Evolutionary conservation across 2,329 filamentous ascomycete genomes (phyloP), one percentile per base, ranked within the genome.

Genomic region (Fusarium mangiferae): DNA sequence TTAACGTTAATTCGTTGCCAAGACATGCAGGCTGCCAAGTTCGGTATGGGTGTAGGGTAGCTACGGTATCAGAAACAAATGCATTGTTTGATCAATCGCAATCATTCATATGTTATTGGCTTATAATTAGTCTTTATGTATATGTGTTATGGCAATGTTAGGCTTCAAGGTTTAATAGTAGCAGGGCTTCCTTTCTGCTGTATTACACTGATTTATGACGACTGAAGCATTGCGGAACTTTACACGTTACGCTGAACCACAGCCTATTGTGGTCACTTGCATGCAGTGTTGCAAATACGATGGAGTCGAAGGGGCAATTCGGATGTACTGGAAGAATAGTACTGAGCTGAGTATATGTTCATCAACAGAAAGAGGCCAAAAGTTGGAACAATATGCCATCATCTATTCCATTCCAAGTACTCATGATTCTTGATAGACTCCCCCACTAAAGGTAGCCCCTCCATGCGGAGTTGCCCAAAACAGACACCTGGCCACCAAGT

Each of bases 391-490:
- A 28, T 51, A 35, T 28, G 22, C 11, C 26, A 14, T 28, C 36
- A 18, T 30, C 42, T 30, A 51, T 59, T 18, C 26, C 17, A 44
- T 17, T 28, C 22, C 14, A 48, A 14, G 30, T 63, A 13, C 33
- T 38, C n/a, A 35, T 12, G 24, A 26, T 70, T 18, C 6, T 35
- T 24, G 13, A 38, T 22, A 20, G 62, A 49, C 22, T 62, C 58
- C 41, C 65, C 65, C 71, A 74, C 71, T 56, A 52, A 8, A 24
- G n/a, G 10, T 24, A 35, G 41, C 48, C 41, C 49, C 59, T 33
- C 41, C 24, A 36, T 54, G 74, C 79, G 80, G 79, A 81, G 73
- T 68, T 81, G 33, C 80, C 79, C 54, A 74, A 75, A 74, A 44
- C 33, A 59, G 55, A 33, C 30, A 58, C 33, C 33, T 33, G 13